Conservation (phyloP, 2,329 filamentous ascomycete species). For the Exophiala sideris region DNA sequence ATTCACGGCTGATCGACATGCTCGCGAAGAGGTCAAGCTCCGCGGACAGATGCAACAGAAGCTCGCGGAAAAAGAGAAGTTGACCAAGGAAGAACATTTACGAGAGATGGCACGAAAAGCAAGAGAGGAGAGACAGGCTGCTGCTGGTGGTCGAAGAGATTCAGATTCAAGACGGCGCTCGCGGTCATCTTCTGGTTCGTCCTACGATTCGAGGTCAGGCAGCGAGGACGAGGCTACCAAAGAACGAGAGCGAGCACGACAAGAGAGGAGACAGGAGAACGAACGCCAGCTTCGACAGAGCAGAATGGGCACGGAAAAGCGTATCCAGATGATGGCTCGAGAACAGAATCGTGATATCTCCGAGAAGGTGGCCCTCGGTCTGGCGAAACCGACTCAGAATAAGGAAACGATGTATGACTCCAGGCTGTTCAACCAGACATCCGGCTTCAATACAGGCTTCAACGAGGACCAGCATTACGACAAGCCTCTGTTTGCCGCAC, state of each 20-base stretch:
- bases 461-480: constrained; percentile 98
- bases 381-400: constrained; percentile 90
- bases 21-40: constrained; percentile 90
- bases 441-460: constrained; percentile 85
- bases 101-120: constrained; percentile 86
- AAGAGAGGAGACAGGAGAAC: constrained; percentile 74
- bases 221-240: constrained; percentile 66
- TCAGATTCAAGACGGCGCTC: constrained; percentile 32
- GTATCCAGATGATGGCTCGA: constrained; percentile 86
- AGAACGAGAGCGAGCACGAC: constrained; percentile 72
- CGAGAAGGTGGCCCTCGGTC: constrained; percentile 89
- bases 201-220: constrained; percentile 45
- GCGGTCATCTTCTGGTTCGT: constrained; percentile 34
- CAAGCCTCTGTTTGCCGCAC: constrained; percentile 92
- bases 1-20: constrained; percentile 90
- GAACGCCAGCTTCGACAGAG: constrained; percentile 89
- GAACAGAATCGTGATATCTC: constrained; percentile 97
- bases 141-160: constrained; percentile 40
- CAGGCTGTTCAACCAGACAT: constrained; percentile 87
- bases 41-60: constrained; percentile 93
- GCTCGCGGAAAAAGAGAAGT: constrained; percentile 93
- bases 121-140: constrained; percentile 67
- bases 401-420: constrained; percentile 97
- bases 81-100: constrained; percentile 87
- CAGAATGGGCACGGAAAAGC: constrained; percentile 89